Base-by-base conservation (phyloP, 1,284 basidiomycete species). In the Thecaphora thlaspeos region DNA sequence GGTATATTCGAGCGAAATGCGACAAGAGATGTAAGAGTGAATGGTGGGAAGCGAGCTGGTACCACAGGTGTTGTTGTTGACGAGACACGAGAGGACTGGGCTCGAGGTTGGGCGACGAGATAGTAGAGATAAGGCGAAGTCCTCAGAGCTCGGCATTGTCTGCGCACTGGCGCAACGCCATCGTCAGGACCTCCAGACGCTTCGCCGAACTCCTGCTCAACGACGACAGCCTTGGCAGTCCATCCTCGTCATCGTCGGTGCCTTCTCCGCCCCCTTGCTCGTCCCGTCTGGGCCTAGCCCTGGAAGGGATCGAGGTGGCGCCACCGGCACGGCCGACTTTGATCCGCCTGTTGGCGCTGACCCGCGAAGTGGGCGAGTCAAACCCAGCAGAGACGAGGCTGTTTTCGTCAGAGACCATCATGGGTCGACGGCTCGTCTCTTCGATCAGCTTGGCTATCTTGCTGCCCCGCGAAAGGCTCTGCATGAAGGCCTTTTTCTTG, bases 391-490 rank as follows among this genome's bases (percentile, higher is more conserved):
- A 11, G 32, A 14, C 32, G 15, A 34, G 17, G 32, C 32, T 34
- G 32, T 34, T 34, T 14, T 34, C 32, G 15, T 34, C 32, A 8
- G 32, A 14, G 5, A 34, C 32, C 32, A 34, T 34, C 32, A 34
- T 11, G 4, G 32, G 32, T 3, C 32, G 32, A 8, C 32, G 32
- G 32, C 60, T 53, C 1, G 54, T 54, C 19, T 64, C 56, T 14
- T 64, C 61, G 40, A 64, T 64, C 14, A 64, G 34, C 2, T 57
- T 47, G 56, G 60, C 60, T 48, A 64, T 64, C 48, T 64, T 64
- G 54, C 56, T 60, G 12, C 56, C 60, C 21, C 47, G 46, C 2
- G 50, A 56, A 40, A 64, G 56, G 17, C 40, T 46, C 0, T 51
- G 56, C 14, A 46, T 26, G 18, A 52, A 50, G 18, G 48, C 43